These are phyloP conservation scores for Chytridium lagenaria DNA, from an alignment of 371 early-diverging fungal genomes.

Conservation along the genomic window DNA sequence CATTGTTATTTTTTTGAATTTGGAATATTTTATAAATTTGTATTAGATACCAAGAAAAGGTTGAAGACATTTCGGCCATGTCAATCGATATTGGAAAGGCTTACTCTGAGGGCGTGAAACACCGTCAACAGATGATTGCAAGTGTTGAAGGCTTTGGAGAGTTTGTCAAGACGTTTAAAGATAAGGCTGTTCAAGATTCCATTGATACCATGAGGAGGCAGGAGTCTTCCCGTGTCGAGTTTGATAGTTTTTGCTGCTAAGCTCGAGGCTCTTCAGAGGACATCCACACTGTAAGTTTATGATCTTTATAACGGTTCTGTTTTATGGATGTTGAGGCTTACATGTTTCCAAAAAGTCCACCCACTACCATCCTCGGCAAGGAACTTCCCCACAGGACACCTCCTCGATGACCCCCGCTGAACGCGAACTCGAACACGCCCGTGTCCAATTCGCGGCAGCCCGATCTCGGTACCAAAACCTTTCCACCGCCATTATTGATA, in stretches of 20 bases:
- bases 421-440: slow-evolving; percentile 45
- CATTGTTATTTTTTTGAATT: neutral
- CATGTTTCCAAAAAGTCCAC: slow-evolving; percentile 8
- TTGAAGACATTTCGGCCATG: slow-evolving; percentile 44
- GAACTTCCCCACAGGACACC: slow-evolving; percentile 30
- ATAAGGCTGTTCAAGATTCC: slow-evolving; percentile 53
- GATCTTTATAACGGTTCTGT: too few species aligned
- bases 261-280: slow-evolving; percentile 24
- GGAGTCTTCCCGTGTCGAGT: slow-evolving; percentile 46
- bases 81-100: slow-evolving; percentile 41
- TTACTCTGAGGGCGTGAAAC: slow-evolving; percentile 36
- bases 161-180: slow-evolving; percentile 48
- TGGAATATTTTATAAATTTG: neutral
- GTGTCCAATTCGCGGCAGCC: slow-evolving; percentile 43
- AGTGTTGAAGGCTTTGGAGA: slow-evolving; percentile 40
- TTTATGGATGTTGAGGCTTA: neutral
- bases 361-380: slow-evolving; percentile 36
- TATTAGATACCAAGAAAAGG: slow-evolving; percentile 45
- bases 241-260: slow-evolving; percentile 48
- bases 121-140: slow-evolving; percentile 37
- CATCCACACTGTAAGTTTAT: slow-evolving; percentile 23
- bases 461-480: slow-evolving; percentile 47
- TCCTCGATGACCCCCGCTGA: slow-evolving; percentile 29
- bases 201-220: slow-evolving; percentile 52
- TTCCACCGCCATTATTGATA: slow-evolving; percentile 52